Evolutionary conservation across 805 yeast species (phyloP).

Genomic region (Starmera dryadoides): DNA sequence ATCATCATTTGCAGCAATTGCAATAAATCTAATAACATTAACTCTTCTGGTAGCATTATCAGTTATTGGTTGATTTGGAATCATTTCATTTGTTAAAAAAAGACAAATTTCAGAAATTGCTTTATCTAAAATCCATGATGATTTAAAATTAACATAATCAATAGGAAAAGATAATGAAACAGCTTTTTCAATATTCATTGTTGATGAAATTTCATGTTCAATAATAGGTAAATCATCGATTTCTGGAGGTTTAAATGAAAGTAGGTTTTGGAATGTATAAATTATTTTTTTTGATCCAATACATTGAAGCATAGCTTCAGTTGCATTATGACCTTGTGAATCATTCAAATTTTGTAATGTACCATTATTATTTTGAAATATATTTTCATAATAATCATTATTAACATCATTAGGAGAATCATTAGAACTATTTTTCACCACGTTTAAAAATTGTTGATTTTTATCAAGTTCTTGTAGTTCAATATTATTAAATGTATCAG

Average conservation of each 20-base stretch:
- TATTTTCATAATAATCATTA: neutral
- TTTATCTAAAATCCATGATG: conserved; percentile 21
- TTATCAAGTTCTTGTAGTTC: neutral
- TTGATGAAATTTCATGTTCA: neutral
- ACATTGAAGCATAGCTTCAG: no score
- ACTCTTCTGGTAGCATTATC: conserved; percentile 22
- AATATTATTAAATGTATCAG: neutral
- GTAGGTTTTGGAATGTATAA: conserved; percentile 8
- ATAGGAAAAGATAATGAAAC: conserved; percentile 7
- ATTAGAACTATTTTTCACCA: conserved; percentile 6
- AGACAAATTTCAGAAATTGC: conserved; percentile 16
- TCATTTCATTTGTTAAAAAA: conserved; percentile 3
- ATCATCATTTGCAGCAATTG: conserved; percentile 25
- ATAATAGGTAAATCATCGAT: conserved; percentile 8
- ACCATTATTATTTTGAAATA: neutral
- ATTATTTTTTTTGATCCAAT: no score
- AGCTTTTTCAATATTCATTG: neutral
- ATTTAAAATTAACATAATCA: conserved; percentile 11
- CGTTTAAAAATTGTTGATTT: conserved; percentile 1
- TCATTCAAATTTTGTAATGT: no score
- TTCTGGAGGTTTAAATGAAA: conserved; percentile 11
- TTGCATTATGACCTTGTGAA: no score
- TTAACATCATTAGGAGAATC: conserved; percentile 1
- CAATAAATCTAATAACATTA: conserved; percentile 24
- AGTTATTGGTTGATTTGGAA: neutral